A percentile compares a stretch with the other conserved stretches of the same genome.
Evolutionary conservation across 257 asterid genomes (phyloP).

Genomic region (Agastache rugosa): DNA sequence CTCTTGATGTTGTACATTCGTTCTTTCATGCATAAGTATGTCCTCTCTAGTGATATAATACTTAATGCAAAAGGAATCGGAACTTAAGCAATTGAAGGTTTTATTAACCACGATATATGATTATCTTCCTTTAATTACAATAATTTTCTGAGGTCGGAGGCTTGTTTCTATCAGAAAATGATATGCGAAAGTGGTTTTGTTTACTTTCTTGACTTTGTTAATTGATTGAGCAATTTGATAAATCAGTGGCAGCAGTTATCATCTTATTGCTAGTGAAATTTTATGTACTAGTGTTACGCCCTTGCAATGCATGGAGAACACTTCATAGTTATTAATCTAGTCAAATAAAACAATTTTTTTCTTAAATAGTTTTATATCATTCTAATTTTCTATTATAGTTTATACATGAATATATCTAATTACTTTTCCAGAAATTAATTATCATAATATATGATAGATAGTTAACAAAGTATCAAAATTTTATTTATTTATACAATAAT

Average conservation of each 20-base stretch:
- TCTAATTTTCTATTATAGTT: too few relatives aligned
- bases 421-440: too few relatives aligned
- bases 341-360: too few relatives aligned
- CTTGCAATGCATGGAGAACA: too few relatives aligned
- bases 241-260: background rate
- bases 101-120: background rate
- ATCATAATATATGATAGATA: too few relatives aligned
- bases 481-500: too few relatives aligned
- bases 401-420: too few relatives aligned
- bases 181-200: background rate
- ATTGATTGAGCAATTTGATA: constrained; percentile 16
- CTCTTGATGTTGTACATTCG: constrained; percentile 1
- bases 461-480: too few relatives aligned
- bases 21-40: background rate
- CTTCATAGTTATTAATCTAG: too few relatives aligned
- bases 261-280: too few relatives aligned
- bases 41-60: background rate
- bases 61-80: constrained; percentile 1
- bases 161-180: constrained; percentile 13
- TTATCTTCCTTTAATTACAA: background rate
- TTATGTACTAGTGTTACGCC: too few relatives aligned
- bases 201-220: background rate
- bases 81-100: constrained; percentile 20
- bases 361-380: too few relatives aligned
- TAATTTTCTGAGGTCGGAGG: constrained; percentile 26